Percentiles rank a stretch among this genome's conserved stretches.
Conservation (phyloP, 202 grass and related monocot genomes). For the Panicum virgatum region DNA sequence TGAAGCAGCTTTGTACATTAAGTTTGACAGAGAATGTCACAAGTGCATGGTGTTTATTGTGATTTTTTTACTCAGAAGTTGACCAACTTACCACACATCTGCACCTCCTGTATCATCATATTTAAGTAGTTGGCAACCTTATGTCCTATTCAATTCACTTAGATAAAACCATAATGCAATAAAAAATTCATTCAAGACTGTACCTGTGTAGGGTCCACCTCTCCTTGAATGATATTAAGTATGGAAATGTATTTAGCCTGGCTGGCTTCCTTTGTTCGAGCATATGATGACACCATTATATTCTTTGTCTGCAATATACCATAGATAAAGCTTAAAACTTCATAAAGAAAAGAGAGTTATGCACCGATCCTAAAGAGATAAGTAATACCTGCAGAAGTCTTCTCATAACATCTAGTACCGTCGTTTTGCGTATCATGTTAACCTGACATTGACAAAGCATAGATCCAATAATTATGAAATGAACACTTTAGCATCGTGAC, state of each 20-base stretch:
- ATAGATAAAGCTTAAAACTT: constrained; percentile 13
- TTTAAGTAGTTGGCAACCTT: background rate
- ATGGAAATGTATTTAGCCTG: constrained; percentile 99
- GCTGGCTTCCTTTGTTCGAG: constrained; percentile 98
- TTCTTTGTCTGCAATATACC: constrained; percentile 77
- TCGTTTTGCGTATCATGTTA: constrained; percentile 99
- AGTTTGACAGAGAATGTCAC: background rate
- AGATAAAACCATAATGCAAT: background rate
- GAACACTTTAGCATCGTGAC: background rate
- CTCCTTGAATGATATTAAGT: constrained; percentile 99
- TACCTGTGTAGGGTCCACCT: constrained; percentile 99
- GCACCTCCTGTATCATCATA: background rate
- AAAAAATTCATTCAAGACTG: constrained; percentile 20
- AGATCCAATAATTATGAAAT: constrained; percentile 37
- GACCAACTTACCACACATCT: background rate
- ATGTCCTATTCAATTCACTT: constrained; percentile 6
- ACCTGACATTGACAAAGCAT: constrained; percentile 61
- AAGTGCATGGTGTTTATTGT: background rate
- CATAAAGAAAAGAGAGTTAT: background rate
- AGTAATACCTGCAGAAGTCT: constrained; percentile 78
- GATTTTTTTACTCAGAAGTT: background rate
- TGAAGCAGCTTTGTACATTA: background rate
- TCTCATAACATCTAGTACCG: constrained; percentile 97
- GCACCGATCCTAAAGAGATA: background rate
- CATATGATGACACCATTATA: constrained; percentile 98